A percentile compares a stretch with the other conserved stretches of the same genome.
phyloP scores from a whole-genome alignment of 352 stramenopile species.

The Phytophthora pinifolia region DNA sequence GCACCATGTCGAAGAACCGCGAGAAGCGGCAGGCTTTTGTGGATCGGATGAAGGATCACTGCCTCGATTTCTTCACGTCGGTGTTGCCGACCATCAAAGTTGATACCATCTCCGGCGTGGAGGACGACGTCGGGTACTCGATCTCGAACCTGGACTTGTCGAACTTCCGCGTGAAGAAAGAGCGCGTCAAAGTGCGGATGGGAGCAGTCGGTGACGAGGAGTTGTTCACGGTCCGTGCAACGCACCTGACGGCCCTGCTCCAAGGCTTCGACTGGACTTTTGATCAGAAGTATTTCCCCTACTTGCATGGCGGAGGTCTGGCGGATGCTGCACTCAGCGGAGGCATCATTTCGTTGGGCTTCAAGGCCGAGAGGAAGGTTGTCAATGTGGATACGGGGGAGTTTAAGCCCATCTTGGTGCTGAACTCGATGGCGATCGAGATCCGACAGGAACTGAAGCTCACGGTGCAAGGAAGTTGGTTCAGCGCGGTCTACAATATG shows the following conservation, averaged over 20 bases:
- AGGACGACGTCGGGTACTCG: slow-evolving; percentile 79
- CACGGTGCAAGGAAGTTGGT: slow-evolving; percentile 83
- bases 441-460: slow-evolving; percentile 85
- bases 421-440: slow-evolving; percentile 85
- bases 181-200: slow-evolving; percentile 84
- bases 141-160: slow-evolving; percentile 80
- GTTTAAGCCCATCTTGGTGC: slow-evolving; percentile 67
- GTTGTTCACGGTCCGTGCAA: slow-evolving; percentile 75
- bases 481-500: slow-evolving; percentile 85
- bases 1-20: slow-evolving; percentile 53
- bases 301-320: slow-evolving; percentile 74
- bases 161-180: slow-evolving; percentile 84
- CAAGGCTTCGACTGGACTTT: slow-evolving; percentile 88
- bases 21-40: slow-evolving; percentile 80
- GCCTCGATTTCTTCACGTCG: slow-evolving; percentile 85
- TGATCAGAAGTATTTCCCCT: slow-evolving; percentile 85
- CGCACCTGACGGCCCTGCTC: slow-evolving; percentile 74
- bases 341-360: slow-evolving; percentile 75
- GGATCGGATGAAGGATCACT: slow-evolving; percentile 81
- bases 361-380: slow-evolving; percentile 77
- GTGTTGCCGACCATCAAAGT: slow-evolving; percentile 83
- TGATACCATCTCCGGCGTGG: slow-evolving; percentile 74
- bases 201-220: slow-evolving; percentile 79
- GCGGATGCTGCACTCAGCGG: slow-evolving; percentile 72
- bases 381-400: slow-evolving; percentile 60